Evolutionary conservation across 176 grass and related monocot species (phyloP).

Genomic region (Themeda triandra): DNA sequence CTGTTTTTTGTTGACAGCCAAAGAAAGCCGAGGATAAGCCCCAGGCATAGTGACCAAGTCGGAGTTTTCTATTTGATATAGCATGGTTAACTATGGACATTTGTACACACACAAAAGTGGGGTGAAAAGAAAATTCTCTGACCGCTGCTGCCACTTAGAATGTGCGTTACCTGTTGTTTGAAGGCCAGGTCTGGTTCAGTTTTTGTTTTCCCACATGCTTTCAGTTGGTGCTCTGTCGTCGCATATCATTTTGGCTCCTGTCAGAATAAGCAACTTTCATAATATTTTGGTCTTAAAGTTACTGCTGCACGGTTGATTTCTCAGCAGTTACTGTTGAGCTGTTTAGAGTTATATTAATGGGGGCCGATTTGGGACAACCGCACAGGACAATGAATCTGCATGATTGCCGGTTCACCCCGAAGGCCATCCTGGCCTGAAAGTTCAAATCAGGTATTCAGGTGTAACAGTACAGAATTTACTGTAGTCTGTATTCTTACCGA

Average conservation of each 20-base stretch:
- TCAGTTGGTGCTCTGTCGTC: not conserved
- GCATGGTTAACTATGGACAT: not conserved
- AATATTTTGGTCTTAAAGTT: not conserved
- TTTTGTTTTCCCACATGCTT: not conserved
- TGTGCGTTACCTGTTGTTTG: not conserved
- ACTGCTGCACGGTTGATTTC: not conserved
- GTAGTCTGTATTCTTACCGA: not conserved
- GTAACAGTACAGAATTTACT: not conserved
- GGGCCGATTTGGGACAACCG: not conserved
- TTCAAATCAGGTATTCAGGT: not conserved
- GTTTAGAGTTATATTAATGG: not conserved
- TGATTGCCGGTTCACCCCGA: not conserved
- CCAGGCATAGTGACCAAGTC: constrained; percentile 35
- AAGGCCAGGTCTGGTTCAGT: not conserved
- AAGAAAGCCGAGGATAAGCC: constrained; percentile 86
- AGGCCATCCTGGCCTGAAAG: not conserved
- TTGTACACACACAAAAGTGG: not conserved
- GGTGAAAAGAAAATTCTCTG: not conserved
- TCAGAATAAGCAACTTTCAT: not conserved
- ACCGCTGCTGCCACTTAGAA: not conserved
- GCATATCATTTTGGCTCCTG: not conserved
- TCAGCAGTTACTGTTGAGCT: not conserved
- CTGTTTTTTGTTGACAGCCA: constrained; percentile 33
- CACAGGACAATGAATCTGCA: not conserved
- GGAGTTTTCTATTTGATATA: not conserved